Evolutionary conservation across 805 yeast genomes (phyloP).

Genomic region (Candida saitoana): DNA sequence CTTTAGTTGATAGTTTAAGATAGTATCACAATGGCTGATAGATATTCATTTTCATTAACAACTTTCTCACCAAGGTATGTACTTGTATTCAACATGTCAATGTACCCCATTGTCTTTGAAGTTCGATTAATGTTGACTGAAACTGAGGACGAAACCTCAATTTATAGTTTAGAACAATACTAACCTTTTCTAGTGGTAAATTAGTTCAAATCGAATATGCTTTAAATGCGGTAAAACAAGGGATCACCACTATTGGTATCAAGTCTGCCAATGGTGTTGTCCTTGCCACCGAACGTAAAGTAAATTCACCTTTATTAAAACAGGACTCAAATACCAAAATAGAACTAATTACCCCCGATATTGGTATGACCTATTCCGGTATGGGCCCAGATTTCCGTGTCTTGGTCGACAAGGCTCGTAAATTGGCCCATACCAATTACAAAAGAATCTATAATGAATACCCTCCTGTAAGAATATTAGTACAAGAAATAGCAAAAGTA

Average conservation of each 20-base stretch:
- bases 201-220: constrained; percentile 98
- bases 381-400: constrained; percentile 99
- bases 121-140: constrained; percentile 2
- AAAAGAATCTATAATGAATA: constrained; percentile 93
- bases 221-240: constrained; percentile 93
- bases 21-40: constrained; percentile 74
- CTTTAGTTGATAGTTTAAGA: background rate
- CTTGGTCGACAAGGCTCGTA: constrained; percentile 88
- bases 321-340: constrained; percentile 74
- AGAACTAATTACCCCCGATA: constrained; percentile 83
- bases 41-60: constrained; percentile 95
- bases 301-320: constrained; percentile 72
- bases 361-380: constrained; percentile 95
- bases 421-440: constrained; percentile 87
- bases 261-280: constrained; percentile 93
- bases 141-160: background rate
- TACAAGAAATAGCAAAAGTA: constrained; percentile 89
- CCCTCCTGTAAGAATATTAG: constrained; percentile 93
- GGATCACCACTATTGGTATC: constrained; percentile 94
- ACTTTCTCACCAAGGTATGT: constrained; percentile 94
- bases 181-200: constrained; percentile 64
- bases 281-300: constrained; percentile 92
- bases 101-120: constrained; percentile 2
- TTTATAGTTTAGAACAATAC: constrained; percentile 7
- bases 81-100: constrained; percentile 1